Conservation (phyloP, 768 basidiomycete genomes). For the Trametes meyenii region DNA sequence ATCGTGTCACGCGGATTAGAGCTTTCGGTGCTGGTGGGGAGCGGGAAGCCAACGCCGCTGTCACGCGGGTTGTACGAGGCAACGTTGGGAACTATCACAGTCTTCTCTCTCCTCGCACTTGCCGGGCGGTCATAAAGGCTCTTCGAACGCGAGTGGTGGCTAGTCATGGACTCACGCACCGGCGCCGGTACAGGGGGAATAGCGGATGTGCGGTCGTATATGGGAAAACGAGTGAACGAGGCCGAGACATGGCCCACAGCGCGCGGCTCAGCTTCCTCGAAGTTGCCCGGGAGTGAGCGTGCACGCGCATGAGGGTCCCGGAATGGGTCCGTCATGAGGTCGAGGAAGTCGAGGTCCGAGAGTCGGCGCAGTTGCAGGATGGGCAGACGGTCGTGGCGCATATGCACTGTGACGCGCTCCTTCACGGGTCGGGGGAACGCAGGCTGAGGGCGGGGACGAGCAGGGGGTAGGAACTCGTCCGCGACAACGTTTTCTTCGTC, state of each 20-base stretch:
- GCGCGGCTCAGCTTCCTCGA: neutral
- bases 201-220: neutral
- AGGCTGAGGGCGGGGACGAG: neutral
- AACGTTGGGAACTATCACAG: neutral
- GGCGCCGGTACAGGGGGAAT: neutral
- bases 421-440: neutral
- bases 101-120: neutral
- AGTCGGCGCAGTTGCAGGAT: constrained; percentile 27
- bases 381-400: constrained; percentile 21
- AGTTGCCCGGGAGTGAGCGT: constrained; percentile 15
- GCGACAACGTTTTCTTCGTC: constrained; percentile 9
- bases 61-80: constrained; percentile 7
- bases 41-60: constrained; percentile 13
- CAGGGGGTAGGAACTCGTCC: neutral
- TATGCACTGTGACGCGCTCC: constrained; percentile 28
- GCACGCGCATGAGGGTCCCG: constrained; percentile 18
- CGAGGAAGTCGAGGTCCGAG: constrained; percentile 28
- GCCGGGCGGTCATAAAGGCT: constrained; percentile 4
- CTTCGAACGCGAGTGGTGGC: neutral
- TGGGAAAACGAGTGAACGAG: constrained; percentile 15
- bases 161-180: neutral
- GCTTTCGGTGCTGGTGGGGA: neutral
- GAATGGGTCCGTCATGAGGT: constrained; percentile 22
- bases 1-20: constrained; percentile 38
- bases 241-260: constrained; percentile 8